These are phyloP conservation scores for Blastobotrys parvus DNA, from an alignment of 805 yeast genomes.

Conservation along the genomic window DNA sequence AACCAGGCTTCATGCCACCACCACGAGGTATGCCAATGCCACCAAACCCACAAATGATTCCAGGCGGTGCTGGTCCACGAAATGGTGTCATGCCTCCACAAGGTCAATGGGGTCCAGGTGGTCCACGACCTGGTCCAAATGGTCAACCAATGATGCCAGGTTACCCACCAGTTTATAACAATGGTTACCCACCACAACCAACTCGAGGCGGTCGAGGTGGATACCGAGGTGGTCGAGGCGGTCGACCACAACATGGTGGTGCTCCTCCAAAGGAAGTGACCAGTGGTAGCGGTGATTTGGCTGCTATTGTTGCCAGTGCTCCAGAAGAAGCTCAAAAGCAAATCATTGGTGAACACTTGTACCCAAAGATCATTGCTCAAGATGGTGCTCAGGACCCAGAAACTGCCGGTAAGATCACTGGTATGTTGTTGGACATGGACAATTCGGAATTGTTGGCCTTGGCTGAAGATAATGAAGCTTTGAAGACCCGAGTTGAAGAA, in stretches of 20 bases:
- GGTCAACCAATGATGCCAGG: conserved; percentile 74
- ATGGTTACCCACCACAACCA: conserved; percentile 26
- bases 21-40: conserved; percentile 36
- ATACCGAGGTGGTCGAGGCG: conserved; percentile 20
- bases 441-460: conserved; percentile 81
- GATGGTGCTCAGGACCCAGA: conserved; percentile 85
- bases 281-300: conserved; percentile 36
- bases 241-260: conserved; percentile 14
- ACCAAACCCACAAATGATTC: conserved; percentile 31
- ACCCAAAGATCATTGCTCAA: conserved; percentile 81
- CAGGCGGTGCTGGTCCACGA: conserved; percentile 24
- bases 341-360: conserved; percentile 94
- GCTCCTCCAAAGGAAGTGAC: conserved; percentile 12
- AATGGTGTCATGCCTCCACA: conserved; percentile 28
- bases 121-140: conserved; percentile 65
- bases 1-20: conserved; percentile 79
- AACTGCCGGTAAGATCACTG: conserved; percentile 97
- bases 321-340: conserved; percentile 95
- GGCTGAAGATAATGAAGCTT: conserved; percentile 81
- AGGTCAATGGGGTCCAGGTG: conserved; percentile 31
- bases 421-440: conserved; percentile 96
- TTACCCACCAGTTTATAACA: conserved; percentile 75
- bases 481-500: conserved; percentile 86
- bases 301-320: conserved; percentile 52
- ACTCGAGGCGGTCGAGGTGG: conserved; percentile 23